Conservation (phyloP, 352 stramenopile genomes). For the Phytophthora chlamydospora region DNA sequence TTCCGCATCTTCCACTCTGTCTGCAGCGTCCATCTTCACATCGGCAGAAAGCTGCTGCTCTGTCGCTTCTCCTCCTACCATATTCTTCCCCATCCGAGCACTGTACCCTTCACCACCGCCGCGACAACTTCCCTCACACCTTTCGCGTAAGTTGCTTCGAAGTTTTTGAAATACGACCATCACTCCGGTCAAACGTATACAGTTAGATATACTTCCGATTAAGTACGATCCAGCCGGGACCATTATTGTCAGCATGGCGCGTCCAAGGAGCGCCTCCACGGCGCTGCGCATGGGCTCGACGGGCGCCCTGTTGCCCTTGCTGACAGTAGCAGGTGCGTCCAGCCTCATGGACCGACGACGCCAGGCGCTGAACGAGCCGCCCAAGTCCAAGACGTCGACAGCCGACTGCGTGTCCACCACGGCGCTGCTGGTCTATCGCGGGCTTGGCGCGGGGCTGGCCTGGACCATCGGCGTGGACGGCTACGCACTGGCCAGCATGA, state of each 20-base stretch:
- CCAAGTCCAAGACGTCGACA: constrained; percentile 42
- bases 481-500: constrained; percentile 55
- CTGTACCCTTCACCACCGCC: not conserved
- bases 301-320: constrained; percentile 26
- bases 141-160: not conserved
- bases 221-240: too few relatives aligned
- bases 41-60: constrained; percentile 8
- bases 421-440: constrained; percentile 62
- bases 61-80: not conserved
- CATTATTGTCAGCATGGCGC: not conserved
- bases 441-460: constrained; percentile 64
- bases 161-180: constrained; percentile 22
- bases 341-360: constrained; percentile 19
- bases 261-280: constrained; percentile 2
- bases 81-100: not conserved
- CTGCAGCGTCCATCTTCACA: constrained; percentile 10
- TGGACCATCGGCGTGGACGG: constrained; percentile 81
- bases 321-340: constrained; percentile 18
- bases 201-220: not conserved
- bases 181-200: constrained; percentile 11
- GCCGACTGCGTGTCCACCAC: constrained; percentile 73
- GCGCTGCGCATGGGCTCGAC: constrained; percentile 16
- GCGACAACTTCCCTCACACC: constrained; percentile 4
- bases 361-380: constrained; percentile 14
- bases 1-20: constrained; percentile 11